These are phyloP conservation scores for Cinnamomum chago DNA, from an alignment of 164 flowering plant genomes.

Conservation along the genomic window DNA sequence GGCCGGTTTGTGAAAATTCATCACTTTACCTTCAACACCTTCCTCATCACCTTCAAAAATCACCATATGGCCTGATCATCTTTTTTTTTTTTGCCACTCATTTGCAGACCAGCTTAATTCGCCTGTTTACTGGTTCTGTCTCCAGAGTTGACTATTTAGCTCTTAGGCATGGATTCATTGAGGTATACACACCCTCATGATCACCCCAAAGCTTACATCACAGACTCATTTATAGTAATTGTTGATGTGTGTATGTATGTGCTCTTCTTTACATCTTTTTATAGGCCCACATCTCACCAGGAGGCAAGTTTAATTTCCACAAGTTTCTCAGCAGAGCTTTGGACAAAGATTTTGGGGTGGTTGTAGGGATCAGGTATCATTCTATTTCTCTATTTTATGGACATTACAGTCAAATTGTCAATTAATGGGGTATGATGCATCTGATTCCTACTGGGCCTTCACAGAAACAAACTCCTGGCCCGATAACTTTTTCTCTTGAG, in stretches of 20 bases:
- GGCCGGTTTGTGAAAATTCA: constrained; percentile 38
- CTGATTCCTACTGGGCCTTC: too few species aligned
- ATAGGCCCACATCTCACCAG: constrained; percentile 36
- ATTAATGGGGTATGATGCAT: too few species aligned
- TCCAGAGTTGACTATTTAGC: constrained; percentile 55
- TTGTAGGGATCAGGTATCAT: constrained; percentile 63
- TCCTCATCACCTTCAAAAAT: not conserved
- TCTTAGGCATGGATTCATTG: constrained; percentile 72
- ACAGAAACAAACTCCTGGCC: too few species aligned
- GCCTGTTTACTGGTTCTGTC: constrained; percentile 48
- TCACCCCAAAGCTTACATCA: not conserved
- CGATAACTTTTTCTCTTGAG: too few species aligned
- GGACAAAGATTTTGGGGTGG: constrained; percentile 57
- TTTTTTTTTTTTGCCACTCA: not conserved
- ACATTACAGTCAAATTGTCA: too few species aligned
- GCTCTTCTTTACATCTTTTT: not conserved
- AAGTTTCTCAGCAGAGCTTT: constrained; percentile 51
- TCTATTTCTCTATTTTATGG: not conserved
- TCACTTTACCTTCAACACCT: not conserved
- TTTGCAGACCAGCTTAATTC: constrained; percentile 45
- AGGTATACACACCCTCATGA: constrained; percentile 12
- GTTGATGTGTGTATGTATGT: not conserved
- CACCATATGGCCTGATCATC: not conserved
- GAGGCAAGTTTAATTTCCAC: constrained; percentile 45
- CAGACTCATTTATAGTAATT: not conserved